phyloP scores from a whole-genome alignment of 768 basidiomycete genomes.

The Boletus rubroflammeus region DNA sequence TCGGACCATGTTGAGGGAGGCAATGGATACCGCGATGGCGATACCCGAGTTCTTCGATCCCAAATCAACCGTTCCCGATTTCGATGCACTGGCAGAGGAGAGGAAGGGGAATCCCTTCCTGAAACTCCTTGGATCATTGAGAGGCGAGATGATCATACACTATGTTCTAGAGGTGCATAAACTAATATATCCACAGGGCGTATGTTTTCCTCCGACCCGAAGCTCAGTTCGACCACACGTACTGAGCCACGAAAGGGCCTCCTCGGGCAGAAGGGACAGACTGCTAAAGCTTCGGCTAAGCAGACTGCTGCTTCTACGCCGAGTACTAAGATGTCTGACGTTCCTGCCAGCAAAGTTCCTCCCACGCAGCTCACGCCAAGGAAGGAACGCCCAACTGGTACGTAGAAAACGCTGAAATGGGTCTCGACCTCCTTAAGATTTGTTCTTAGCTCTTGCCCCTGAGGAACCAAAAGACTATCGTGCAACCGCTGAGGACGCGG shows the following conservation, averaged over 20 bases:
- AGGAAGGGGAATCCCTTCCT: conserved; percentile 74
- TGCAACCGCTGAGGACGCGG: conserved; percentile 67
- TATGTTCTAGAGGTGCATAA: background rate
- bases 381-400: conserved; percentile 15
- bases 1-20: conserved; percentile 58
- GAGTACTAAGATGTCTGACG: conserved; percentile 4
- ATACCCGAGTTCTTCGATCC: conserved; percentile 57
- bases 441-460: conserved; percentile 7
- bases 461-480: conserved; percentile 35
- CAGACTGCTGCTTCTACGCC: conserved; percentile 1
- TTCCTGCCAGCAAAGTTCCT: conserved; percentile 9
- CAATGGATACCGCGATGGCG: conserved; percentile 65
- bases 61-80: conserved; percentile 42
- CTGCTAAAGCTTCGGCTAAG: conserved; percentile 12
- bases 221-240: conserved; percentile 39
- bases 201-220: conserved; percentile 50
- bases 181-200: conserved; percentile 46
- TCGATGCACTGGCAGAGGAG: conserved; percentile 43
- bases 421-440: background rate
- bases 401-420: background rate
- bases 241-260: conserved; percentile 31
- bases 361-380: conserved; percentile 4
- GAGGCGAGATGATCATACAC: conserved; percentile 44
- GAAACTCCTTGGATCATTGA: conserved; percentile 67
- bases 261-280: conserved; percentile 20